phyloP scores from a whole-genome alignment of 2,329 filamentous ascomycete genomes.

The Clarireedia homoeocarpa region DNA sequence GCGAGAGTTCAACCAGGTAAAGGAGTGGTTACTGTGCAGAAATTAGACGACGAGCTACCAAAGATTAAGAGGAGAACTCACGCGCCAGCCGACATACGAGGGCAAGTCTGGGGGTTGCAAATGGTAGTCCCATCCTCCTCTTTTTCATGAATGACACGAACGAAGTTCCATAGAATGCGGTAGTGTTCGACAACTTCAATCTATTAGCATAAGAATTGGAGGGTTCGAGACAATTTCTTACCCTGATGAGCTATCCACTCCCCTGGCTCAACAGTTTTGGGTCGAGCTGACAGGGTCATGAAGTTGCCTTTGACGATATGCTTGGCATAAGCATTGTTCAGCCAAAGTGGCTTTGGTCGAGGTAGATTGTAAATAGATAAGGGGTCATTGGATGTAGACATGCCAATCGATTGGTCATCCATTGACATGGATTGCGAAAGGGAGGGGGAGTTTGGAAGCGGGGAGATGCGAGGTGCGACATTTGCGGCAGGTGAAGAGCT shows the following conservation, averaged over 20 bases:
- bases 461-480: conserved; percentile 51
- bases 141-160: conserved; percentile 79
- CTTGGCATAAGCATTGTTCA: conserved; percentile 66
- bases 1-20: conserved; percentile 89
- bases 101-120: conserved; percentile 78
- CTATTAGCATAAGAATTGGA: conserved; percentile 4
- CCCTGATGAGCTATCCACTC: conserved; percentile 96
- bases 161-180: conserved; percentile 79
- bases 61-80: conserved; percentile 43
- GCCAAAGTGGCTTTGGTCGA: conserved; percentile 62
- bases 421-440: conserved; percentile 61
- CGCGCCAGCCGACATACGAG: conserved; percentile 90
- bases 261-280: conserved; percentile 86
- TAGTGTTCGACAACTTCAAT: conserved; percentile 81
- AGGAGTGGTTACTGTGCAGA: conserved; percentile 67
- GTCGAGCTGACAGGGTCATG: conserved; percentile 87
- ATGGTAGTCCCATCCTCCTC: conserved; percentile 71
- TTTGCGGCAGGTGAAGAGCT: conserved; percentile 42
- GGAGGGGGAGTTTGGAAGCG: conserved; percentile 55
- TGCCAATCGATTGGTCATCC: conserved; percentile 42
- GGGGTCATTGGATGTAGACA: conserved; percentile 37
- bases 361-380: conserved; percentile 57
- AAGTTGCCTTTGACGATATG: conserved; percentile 97
- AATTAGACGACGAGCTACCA: background rate
- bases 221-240: conserved; percentile 36